Evolutionary conservation across 1,284 basidiomycete species (phyloP), one percentile per base, ranked within the genome.

Genomic region (Puccinia coronata): DNA sequence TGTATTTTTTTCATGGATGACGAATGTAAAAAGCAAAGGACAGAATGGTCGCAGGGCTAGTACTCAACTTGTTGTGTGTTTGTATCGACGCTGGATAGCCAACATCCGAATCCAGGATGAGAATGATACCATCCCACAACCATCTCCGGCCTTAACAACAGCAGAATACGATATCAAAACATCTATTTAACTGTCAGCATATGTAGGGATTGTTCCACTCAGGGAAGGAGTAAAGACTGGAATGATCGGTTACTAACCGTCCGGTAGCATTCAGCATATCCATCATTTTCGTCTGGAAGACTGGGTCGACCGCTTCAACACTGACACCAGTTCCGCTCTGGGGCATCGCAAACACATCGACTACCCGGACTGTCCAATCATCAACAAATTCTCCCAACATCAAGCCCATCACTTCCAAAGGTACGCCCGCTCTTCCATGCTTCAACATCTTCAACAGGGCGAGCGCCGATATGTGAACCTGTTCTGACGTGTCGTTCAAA

Each of bases 41-140:
- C 11, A n/a, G 20, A 14, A 69, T 36, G 31, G 28, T 57, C 2
- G n/a, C 18, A 25, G 41, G 16, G 20, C 25, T 12, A 23, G 76
- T 82, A 31, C 84, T 89, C 82, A 82, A 92, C 95, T 88, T 97
- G 96, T 87, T 99, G 97, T 6, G 97, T 99, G 88, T 99, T 98
- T 86, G 99, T 96, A 88, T 99, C 97, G 55, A 99, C 97, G 84
- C 94, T 96, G 72, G 95, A 97, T 55, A 99, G 88, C 97, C 97
- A 99, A 87, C 97, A 99, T 6, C 97, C 97, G 87, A 99, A 99
- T 41, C 97, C 97, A 77, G 97, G 97, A 88, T 99, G 97, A 70
- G 97, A 99, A 87, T 99, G 97, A 87, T 99, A 99, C 97, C 97
- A 99, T 11, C 97, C 97, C 0, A 99, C 97, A 14, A 99, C 97